A percentile compares a stretch with the other conserved stretches of the same genome.
These are phyloP conservation scores for Diversispora eburnea DNA, from an alignment of 192 early-diverging fungal species.

Conservation along the genomic window DNA sequence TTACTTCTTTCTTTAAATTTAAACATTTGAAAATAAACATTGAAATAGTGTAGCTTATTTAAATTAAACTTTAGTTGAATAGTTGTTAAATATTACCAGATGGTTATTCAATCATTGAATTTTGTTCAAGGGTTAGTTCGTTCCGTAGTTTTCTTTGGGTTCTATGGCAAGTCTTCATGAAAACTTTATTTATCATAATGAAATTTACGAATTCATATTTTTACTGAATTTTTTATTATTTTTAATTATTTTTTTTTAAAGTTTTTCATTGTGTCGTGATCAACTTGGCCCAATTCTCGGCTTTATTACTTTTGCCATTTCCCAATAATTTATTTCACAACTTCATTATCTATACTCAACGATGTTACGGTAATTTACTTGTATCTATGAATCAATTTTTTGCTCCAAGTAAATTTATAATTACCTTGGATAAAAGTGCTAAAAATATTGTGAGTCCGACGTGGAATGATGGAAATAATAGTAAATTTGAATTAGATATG, in stretches of 20 bases:
- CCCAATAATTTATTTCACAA: constrained; percentile 27
- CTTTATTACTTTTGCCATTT: constrained; percentile 30
- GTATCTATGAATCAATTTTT: constrained; percentile 50
- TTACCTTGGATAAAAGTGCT: constrained; percentile 45
- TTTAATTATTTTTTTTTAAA: background rate
- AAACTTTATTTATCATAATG: background rate
- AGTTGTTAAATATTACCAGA: background rate
- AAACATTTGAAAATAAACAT: no score
- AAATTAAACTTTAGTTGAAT: no score
- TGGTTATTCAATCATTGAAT: background rate
- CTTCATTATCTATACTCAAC: constrained; percentile 40
- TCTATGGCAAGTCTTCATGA: background rate
- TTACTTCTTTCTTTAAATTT: no score
- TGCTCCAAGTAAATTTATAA: constrained; percentile 45
- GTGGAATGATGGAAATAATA: constrained; percentile 11
- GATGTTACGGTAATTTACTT: constrained; percentile 44
- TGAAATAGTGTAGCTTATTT: no score
- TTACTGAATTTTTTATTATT: background rate
- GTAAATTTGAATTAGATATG: constrained; percentile 38
- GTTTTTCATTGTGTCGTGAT: constrained; percentile 7
- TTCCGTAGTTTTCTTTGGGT: background rate
- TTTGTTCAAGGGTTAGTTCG: background rate
- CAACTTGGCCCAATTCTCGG: constrained; percentile 36
- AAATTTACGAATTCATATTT: background rate
- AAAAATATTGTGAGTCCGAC: constrained; percentile 29